A percentile compares a stretch with the other conserved stretches of the same genome.
Evolutionary conservation across 495 filamentous ascomycete species (phyloP).

Genomic region (Annulohypoxylon bovei): DNA sequence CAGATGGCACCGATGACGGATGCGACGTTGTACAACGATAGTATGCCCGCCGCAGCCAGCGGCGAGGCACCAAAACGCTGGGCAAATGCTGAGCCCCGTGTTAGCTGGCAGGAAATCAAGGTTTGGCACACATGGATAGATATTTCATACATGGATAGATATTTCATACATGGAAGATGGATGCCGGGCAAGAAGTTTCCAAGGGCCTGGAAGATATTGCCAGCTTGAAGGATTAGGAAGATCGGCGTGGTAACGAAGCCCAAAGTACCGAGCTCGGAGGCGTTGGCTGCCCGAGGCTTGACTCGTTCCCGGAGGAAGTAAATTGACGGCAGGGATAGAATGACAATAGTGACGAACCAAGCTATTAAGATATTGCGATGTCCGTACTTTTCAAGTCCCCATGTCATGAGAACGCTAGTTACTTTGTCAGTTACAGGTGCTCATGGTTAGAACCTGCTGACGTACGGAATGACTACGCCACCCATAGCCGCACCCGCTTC

Average conservation of each 20-base stretch:
- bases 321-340: conserved; percentile 62
- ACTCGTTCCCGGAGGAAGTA: conserved; percentile 68
- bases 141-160: neutral
- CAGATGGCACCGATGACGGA: conserved; percentile 68
- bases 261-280: conserved; percentile 51
- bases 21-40: conserved; percentile 69
- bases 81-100: conserved; percentile 20
- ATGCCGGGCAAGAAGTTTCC: conserved; percentile 75
- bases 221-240: conserved; percentile 62
- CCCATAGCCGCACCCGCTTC: conserved; percentile 58
- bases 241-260: conserved; percentile 56
- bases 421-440: conserved; percentile 37
- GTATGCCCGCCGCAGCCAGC: conserved; percentile 60
- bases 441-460: conserved; percentile 17
- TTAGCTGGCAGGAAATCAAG: neutral
- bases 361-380: conserved; percentile 62
- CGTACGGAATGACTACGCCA: conserved; percentile 55
- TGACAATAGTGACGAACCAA: conserved; percentile 61
- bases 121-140: neutral
- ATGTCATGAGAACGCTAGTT: conserved; percentile 53
- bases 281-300: conserved; percentile 51
- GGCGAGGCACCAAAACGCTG: conserved; percentile 51
- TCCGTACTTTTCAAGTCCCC: conserved; percentile 63
- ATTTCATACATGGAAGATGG: conserved; percentile 62
- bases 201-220: conserved; percentile 69